Base-by-base conservation (phyloP, 495 filamentous ascomycete species). In the Clavariopsis aquatica region DNA sequence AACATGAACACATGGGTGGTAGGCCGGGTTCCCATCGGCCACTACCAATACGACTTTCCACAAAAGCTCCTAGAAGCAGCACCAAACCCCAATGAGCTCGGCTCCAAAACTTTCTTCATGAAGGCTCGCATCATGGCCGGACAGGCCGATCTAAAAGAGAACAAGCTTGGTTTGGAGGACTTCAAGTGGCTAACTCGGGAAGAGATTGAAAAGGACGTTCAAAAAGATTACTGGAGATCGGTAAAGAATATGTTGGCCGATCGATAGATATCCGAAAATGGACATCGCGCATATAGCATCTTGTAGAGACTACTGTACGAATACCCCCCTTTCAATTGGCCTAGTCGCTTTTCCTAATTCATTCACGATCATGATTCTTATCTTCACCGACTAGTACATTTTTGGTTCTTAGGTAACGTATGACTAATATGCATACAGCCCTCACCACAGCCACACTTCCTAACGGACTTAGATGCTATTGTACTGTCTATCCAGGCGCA, bases 1-100 rank as follows among this genome's bases (percentile, higher is more conserved):
- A 96, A 99, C 82, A 98, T 99, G 93, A 97, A 98, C 80, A 97
- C 92, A 61, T 99, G 95, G 93, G 83, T 98, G 69, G 89, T 98
- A 62, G 94, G 93, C 62, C 90, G 88, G 70, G 89, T 89, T 66
- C 94, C 94, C 17, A 84, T 96, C 51, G 93, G 92, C 10, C 91
- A 97, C 77, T 75, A 89, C 73, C 76, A 87, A 55, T 75, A 77
- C 72, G 77, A 79, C 65, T 79, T 76, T 69, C 67, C 65, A 41
- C 72, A 74, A 13, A 77, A 77, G 45, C 69, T 70, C 23, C 46
- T 69, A 36, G 68, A 80, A 71, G 54, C 77, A 74, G 73, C 82
- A 23, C 12, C 56, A 10, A 70, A 66, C 27, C 61, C 62, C 17
- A 69, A 73, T 22, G 74, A 76, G 65, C 54, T 74, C 17, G 77